Conservation (phyloP, 768 basidiomycete genomes). For the Dioszegia aurantiaca region DNA sequence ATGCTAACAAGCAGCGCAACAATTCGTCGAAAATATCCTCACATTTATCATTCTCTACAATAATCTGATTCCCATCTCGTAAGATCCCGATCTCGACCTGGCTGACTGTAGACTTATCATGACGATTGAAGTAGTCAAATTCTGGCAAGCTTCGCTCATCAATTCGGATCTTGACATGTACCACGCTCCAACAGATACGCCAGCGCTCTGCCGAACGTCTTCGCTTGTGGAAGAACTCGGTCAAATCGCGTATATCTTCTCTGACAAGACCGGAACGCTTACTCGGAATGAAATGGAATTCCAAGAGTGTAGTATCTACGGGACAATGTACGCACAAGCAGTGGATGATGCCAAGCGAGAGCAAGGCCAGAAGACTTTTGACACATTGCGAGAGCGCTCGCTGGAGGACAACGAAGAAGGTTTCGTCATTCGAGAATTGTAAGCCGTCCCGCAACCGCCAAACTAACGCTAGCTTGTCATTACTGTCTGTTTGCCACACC, state of each 20-base stretch:
- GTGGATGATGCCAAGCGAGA: slow-evolving; percentile 83
- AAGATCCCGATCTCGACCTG: slow-evolving; percentile 15
- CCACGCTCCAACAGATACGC: slow-evolving; percentile 88
- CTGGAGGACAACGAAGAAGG: slow-evolving; percentile 53
- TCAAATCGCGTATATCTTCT: slow-evolving; percentile 64
- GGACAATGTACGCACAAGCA: slow-evolving; percentile 80
- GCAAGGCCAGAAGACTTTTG: slow-evolving; percentile 76
- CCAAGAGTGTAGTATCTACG: slow-evolving; percentile 80
- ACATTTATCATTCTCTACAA: slow-evolving; percentile 99
- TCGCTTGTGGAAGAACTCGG: slow-evolving; percentile 97
- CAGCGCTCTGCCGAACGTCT: slow-evolving; percentile 95
- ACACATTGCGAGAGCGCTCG: slow-evolving; percentile 59
- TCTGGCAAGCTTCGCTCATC: slow-evolving; percentile 93
- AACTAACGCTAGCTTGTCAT: slow-evolving; percentile 56
- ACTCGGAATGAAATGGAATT: slow-evolving; percentile 99
- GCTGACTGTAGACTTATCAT: slow-evolving; percentile 67
- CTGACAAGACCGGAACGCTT: slow-evolving; percentile 64
- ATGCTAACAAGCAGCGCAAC: slow-evolving; percentile 16
- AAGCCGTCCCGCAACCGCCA: slow-evolving; percentile 61
- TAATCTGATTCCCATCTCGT: slow-evolving; percentile 96
- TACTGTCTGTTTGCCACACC: slow-evolving; percentile 94
- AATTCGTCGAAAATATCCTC: slow-evolving; percentile 65
- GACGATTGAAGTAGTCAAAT: slow-evolving; percentile 99
- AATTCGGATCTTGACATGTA: slow-evolving; percentile 99
- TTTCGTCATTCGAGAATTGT: slow-evolving; percentile 46